Base-by-base conservation (phyloP, 2,329 filamentous ascomycete genomes). In the Monilinia polystroma region DNA sequence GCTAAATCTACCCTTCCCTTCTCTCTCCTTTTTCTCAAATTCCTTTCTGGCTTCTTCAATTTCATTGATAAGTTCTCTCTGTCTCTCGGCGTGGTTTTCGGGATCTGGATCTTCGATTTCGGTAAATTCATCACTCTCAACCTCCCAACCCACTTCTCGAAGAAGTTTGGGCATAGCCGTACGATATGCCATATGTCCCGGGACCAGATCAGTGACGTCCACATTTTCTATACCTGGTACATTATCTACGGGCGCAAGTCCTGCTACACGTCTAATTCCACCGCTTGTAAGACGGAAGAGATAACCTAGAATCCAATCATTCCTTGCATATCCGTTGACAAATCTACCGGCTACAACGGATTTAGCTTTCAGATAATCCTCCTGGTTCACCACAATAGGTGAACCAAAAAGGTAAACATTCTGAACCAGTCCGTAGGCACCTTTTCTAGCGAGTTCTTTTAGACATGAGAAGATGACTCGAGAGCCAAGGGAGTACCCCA, bases 61-160 rank as follows among this genome's bases (percentile, higher is more conserved):
- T 79, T 99, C 95, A 73, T 90, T 93, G 76, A 99, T 97, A 53
- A 99, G 85, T 78, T 98, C 94, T 66, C 93, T 85, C 78, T 99
- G 95, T 58, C 93, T 85, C 76, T 92, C 85, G 62, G 87, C 84
- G 78, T 98, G 94, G 72, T 96, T 94, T 0, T 98, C 95, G 0
- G 95, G 95, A 74, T 99, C 95, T 0, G 95, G 93, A 72, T 99
- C 95, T 76, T 98, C 95, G 68, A 99, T 98, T 78, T 99, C 95
- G 0, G 86, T 89, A 75, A 98, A 99, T 76, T 98, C 94, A 73
- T 97, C 93, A 70, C 90, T 93, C 74, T 97, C 89, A 4, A 98
- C 91, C 64, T 89, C 81, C 93, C 93, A 99, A 20, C 93, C 95
- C 47, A 93, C 92, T 76, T 94, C 90, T 69, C 92, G 87, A 63